Conservation (phyloP, 2,329 filamentous ascomycete species). For the Curvularia spicifera region DNA sequence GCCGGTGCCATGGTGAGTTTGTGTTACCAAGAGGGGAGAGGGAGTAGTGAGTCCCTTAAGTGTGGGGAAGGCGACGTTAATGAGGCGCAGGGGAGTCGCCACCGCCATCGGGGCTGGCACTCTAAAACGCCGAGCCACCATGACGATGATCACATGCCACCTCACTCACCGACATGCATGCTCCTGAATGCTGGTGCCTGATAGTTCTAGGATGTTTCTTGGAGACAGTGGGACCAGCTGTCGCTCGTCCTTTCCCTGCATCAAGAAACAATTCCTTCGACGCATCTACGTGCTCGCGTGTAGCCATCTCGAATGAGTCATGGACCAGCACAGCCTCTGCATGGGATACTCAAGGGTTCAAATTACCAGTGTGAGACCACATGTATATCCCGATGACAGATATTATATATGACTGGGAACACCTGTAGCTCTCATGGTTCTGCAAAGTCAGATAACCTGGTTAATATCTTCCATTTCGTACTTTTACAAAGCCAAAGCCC, state of each 20-base stretch:
- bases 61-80: constrained; percentile 30
- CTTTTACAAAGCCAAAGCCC: constrained; percentile 30
- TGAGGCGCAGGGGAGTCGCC: constrained; percentile 31
- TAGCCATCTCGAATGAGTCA: background rate
- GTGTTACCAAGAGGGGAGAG: constrained; percentile 27
- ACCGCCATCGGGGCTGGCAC: constrained; percentile 16
- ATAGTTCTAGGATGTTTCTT: background rate
- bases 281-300: background rate
- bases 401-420: background rate
- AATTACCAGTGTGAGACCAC: background rate
- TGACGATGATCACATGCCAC: constrained; percentile 28
- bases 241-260: background rate
- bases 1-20: constrained; percentile 47
- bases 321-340: background rate
- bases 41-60: constrained; percentile 14
- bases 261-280: background rate
- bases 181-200: background rate
- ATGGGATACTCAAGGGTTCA: background rate
- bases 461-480: constrained; percentile 27
- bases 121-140: constrained; percentile 18
- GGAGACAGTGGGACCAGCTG: background rate
- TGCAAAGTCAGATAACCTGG: background rate
- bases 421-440: background rate
- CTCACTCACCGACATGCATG: constrained; percentile 8
- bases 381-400: no score